Percentiles rank a stretch among this genome's conserved stretches.
phyloP scores from a whole-genome alignment of 2,329 filamentous ascomycete species.

The Neopestalotiopsis clavispora region DNA sequence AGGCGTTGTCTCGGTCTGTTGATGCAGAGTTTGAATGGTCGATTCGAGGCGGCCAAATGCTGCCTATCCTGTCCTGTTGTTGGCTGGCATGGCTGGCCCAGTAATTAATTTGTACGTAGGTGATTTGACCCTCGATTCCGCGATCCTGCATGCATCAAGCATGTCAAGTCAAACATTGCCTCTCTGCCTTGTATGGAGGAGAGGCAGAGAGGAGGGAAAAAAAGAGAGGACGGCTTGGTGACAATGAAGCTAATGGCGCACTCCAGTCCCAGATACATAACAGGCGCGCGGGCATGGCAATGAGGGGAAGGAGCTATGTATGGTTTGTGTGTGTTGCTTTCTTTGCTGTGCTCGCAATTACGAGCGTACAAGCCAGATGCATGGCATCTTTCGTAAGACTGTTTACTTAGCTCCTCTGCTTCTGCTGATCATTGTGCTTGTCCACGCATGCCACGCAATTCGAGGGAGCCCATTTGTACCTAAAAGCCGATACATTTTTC shows the following conservation, averaged over 20 bases:
- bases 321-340: too few relatives aligned
- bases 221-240: too few relatives aligned
- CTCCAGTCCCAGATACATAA: too few relatives aligned
- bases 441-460: too few relatives aligned
- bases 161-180: background rate
- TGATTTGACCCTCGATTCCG: background rate
- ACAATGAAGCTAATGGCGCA: too few relatives aligned
- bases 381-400: background rate
- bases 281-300: too few relatives aligned
- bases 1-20: conserved; percentile 17
- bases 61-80: background rate
- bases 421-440: too few relatives aligned
- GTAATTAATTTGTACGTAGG: background rate
- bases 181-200: background rate
- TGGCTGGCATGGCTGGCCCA: background rate
- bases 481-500: too few relatives aligned
- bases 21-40: conserved; percentile 10
- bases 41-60: background rate
- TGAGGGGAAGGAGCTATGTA: too few relatives aligned
- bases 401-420: background rate
- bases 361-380: too few relatives aligned
- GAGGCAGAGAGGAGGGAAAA: background rate
- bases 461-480: too few relatives aligned
- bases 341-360: too few relatives aligned
- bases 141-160: conserved; percentile 10